Conservation (phyloP, 2,329 filamentous ascomycete species). For the Akanthomyces dipterigenus region DNA sequence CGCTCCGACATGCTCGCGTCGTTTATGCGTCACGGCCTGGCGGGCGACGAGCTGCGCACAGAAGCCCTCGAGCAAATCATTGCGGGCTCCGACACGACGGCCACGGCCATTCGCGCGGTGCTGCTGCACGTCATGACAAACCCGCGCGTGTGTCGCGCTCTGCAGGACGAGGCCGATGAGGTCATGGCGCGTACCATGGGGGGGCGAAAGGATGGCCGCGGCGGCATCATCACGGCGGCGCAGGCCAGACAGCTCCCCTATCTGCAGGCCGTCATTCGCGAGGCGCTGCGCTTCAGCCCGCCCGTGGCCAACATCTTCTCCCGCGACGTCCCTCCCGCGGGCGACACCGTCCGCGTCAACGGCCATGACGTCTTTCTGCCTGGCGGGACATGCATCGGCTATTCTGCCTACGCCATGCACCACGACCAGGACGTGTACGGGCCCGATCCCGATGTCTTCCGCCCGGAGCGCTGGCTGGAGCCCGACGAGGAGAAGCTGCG, state of each 20-base stretch:
- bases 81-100: slow-evolving; percentile 52
- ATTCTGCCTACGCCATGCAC: slow-evolving; percentile 21
- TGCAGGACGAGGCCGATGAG: slow-evolving; percentile 38
- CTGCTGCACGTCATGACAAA: slow-evolving; percentile 47
- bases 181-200: too few relatives aligned
- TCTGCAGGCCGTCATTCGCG: slow-evolving; percentile 36
- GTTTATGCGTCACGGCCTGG: slow-evolving; percentile 25
- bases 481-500: slow-evolving; percentile 17
- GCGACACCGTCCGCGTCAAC: slow-evolving; percentile 11
- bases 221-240: slow-evolving; percentile 17
- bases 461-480: slow-evolving; percentile 23
- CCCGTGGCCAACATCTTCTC: slow-evolving; percentile 20
- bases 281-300: slow-evolving; percentile 23
- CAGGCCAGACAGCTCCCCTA: slow-evolving; percentile 26
- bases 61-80: slow-evolving; percentile 26
- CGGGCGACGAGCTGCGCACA: slow-evolving; percentile 20
- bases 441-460: slow-evolving; percentile 16
- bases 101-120: slow-evolving; percentile 46
- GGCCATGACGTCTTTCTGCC: slow-evolving; percentile 14
- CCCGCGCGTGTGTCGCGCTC: slow-evolving; percentile 36
- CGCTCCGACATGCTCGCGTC: slow-evolving; percentile 26
- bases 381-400: slow-evolving; percentile 17
- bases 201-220: too few relatives aligned
- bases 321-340: slow-evolving; percentile 15
- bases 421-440: slow-evolving; percentile 20